Evolutionary conservation across 1,284 basidiomycete species (phyloP).

Genomic region (Cutaneotrichosporon sp.): DNA sequence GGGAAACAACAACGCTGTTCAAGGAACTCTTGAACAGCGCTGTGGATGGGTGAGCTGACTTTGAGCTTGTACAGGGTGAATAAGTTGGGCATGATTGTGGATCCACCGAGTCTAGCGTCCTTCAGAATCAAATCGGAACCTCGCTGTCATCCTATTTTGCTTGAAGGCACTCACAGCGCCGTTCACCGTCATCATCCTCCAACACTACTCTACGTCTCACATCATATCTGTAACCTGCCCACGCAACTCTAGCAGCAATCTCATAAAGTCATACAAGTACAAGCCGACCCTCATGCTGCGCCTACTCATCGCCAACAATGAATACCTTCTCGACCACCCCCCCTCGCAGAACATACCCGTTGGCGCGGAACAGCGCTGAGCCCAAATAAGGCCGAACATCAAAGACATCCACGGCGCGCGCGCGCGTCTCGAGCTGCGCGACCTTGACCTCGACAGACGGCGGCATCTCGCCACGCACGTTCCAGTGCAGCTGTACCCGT

Average conservation of each 20-base stretch:
- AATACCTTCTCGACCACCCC: slow-evolving; percentile 50
- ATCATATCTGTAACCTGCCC: too few species aligned
- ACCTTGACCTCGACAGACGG: slow-evolving; percentile 70
- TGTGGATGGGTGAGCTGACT: too few species aligned
- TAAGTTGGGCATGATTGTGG: too few species aligned
- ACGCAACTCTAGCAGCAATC: not conserved
- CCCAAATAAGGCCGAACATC: slow-evolving; percentile 82
- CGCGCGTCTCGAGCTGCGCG: slow-evolving; percentile 76
- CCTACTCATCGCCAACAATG: slow-evolving; percentile 13
- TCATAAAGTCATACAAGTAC: not conserved
- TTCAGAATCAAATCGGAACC: too few species aligned
- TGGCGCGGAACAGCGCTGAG: slow-evolving; percentile 80
- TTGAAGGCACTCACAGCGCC: too few species aligned
- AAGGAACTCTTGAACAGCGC: too few species aligned
- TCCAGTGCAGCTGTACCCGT: slow-evolving; percentile 77
- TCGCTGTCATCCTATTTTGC: too few species aligned
- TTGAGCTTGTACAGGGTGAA: too few species aligned
- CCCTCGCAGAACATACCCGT: slow-evolving; percentile 66
- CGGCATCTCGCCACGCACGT: slow-evolving; percentile 71
- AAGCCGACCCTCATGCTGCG: not conserved
- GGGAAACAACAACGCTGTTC: too few species aligned
- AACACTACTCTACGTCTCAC: too few species aligned
- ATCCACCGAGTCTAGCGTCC: too few species aligned
- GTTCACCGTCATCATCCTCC: too few species aligned
- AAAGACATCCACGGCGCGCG: slow-evolving; percentile 92